Evolutionary conservation across 164 flowering plant genomes (phyloP).

Genomic region (Aristolochia contorta): DNA sequence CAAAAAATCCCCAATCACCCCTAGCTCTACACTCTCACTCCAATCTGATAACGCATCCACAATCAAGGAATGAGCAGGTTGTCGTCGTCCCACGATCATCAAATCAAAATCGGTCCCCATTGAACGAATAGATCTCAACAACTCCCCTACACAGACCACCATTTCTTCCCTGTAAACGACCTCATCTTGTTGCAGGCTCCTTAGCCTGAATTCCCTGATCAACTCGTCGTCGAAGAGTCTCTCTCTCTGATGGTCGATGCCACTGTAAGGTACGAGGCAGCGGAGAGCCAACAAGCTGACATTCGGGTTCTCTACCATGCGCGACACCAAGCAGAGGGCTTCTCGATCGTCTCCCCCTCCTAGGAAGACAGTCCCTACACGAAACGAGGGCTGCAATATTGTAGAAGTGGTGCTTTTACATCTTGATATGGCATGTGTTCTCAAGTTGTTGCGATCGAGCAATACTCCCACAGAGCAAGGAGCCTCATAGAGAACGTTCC

Average conservation of each 20-base stretch:
- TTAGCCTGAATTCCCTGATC: not conserved
- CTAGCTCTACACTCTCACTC: constrained; percentile 4
- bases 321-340: constrained; percentile 50
- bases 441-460: not conserved
- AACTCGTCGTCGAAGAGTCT: not conserved
- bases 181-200: not conserved
- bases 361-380: constrained; percentile 54
- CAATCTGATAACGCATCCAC: not conserved
- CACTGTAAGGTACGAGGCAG: constrained; percentile 26
- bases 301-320: constrained; percentile 47
- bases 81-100: constrained; percentile 4
- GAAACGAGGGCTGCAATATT: not conserved
- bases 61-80: not conserved
- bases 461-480: not conserved
- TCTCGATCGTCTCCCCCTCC: constrained; percentile 79
- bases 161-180: not conserved
- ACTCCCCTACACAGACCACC: constrained; percentile 1
- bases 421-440: constrained; percentile 11
- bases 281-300: constrained; percentile 58
- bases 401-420: constrained; percentile 2
- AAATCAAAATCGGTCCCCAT: constrained; percentile 1
- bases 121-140: constrained; percentile 1
- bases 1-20: constrained; percentile 5
- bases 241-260: constrained; percentile 3
- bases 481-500: not conserved